Evolutionary conservation across 805 yeast species (phyloP), one percentile per base, ranked within the genome.

Genomic region (Ogataea nitratoaversa): DNA sequence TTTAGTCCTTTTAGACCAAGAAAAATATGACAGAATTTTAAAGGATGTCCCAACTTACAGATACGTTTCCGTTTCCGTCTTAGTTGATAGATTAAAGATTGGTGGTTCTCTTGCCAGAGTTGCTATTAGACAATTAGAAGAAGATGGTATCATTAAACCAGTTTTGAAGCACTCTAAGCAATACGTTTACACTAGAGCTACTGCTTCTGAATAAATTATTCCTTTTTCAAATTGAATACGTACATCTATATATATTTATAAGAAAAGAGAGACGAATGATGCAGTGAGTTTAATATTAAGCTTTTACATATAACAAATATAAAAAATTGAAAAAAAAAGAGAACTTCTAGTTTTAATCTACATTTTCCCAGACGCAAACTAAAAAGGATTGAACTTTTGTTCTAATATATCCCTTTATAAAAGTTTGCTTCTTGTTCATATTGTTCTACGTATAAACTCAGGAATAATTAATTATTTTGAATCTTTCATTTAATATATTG

Each of bases 41-140:
- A 93, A 93, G 86, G 99, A 93, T 69, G 97, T 90, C 50, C 97
- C 97, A 78, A 88, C 96, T 63, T 93, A 84, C 93, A 91, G 91
- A 84, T 89, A 79, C 71, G 95, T 93, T 59, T 89, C 99, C 51
- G 96, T 93, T 62, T 91, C 98, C 56, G 96, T 91, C 56, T 81
- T 93, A 64, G 99, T 93, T 67, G 99, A 93, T 76, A 90, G 99
- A 81, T 82, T 93, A 74, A 93, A 93, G 93, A 77, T 93, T 63
- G 95, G 95, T 79, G 99, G 99, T 73, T 90, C 99, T 53, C 63
- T 93, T 67, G 99, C 99, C 66, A 91, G 99, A 79, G 84, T 88
- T 70, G 99, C 98, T 66, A 83, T 93, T 69, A 79, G 78, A 71
- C 96, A 93, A 67, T 85, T 93, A 71, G 98, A 89, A 78, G 77